Conservation (phyloP, 2,329 filamentous ascomycete genomes). For the Beauveria bassiana region DNA sequence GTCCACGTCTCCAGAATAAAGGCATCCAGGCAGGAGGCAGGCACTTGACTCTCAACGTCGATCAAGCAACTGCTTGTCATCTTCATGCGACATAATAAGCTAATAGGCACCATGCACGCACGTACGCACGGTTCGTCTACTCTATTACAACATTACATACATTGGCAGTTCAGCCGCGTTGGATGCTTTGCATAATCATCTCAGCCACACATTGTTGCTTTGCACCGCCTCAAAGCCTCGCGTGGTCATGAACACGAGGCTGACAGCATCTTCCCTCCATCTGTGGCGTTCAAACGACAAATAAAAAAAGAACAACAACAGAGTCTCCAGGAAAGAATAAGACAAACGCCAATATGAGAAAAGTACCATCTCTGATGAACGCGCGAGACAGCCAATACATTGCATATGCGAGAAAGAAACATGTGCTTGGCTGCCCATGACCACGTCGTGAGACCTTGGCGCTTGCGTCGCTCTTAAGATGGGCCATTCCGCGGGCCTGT, state of each 20-base stretch:
- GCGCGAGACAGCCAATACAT: too few species aligned
- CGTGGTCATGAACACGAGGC: neutral
- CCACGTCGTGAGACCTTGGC: neutral
- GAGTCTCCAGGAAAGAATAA: neutral
- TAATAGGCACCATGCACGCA: too few species aligned
- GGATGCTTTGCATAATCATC: neutral
- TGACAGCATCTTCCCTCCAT: neutral
- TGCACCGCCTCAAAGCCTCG: constrained; percentile 8
- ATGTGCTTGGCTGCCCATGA: neutral
- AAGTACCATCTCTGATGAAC: too few species aligned
- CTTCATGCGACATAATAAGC: too few species aligned
- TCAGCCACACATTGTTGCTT: neutral
- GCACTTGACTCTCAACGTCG: too few species aligned
- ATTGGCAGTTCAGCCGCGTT: neutral
- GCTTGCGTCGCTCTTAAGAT: neutral
- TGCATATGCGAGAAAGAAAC: neutral
- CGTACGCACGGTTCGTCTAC: too few species aligned
- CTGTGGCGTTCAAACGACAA: too few species aligned
- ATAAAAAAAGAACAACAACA: neutral
- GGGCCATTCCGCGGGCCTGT: neutral
- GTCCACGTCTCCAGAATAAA: neutral
- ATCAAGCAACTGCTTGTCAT: too few species aligned
- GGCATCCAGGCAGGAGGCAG: neutral
- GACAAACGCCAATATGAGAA: too few species aligned
- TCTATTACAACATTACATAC: too few species aligned